Evolutionary conservation across 1,284 basidiomycete species (phyloP).

Genomic region (Ceratorhiza oryzae-sativae): DNA sequence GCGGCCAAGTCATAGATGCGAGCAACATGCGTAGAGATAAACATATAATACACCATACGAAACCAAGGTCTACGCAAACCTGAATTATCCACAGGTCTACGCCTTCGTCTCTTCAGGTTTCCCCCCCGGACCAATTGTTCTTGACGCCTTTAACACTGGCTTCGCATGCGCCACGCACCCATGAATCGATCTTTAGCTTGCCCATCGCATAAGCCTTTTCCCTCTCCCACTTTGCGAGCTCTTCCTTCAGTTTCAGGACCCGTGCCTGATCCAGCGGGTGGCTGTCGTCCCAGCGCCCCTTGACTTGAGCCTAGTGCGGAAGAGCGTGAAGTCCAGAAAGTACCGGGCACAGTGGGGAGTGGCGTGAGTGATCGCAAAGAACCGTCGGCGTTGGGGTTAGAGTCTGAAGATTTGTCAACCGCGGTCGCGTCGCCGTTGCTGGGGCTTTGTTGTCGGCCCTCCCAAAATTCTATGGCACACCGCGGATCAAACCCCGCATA

Average conservation of each 20-base stretch:
- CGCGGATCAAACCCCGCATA: slow-evolving; percentile 86
- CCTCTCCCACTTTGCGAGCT: slow-evolving; percentile 71
- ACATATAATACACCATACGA: slow-evolving; percentile 4
- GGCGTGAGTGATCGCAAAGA: slow-evolving; percentile 23
- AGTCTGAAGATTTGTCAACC: not conserved
- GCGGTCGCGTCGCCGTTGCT: slow-evolving; percentile 43
- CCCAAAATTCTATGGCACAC: slow-evolving; percentile 76
- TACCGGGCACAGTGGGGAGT: slow-evolving; percentile 28
- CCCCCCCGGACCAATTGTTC: too few species aligned
- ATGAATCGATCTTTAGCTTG: slow-evolving; percentile 34
- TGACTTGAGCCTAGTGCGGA: not conserved
- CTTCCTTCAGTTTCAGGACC: slow-evolving; percentile 63
- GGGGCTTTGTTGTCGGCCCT: slow-evolving; percentile 54
- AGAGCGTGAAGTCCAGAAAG: slow-evolving; percentile 25
- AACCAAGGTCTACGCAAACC: not conserved
- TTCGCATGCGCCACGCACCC: slow-evolving; percentile 31
- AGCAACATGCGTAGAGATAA: not conserved
- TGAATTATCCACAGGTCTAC: slow-evolving; percentile 4
- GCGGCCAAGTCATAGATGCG: not conserved
- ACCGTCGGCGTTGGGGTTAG: slow-evolving; percentile 43
- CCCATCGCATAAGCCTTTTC: slow-evolving; percentile 52
- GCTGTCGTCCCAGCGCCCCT: slow-evolving; percentile 44
- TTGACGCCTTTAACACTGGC: slow-evolving; percentile 17
- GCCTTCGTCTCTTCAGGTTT: too few species aligned
- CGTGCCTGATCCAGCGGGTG: slow-evolving; percentile 72